Percentiles rank a stretch among this genome's conserved stretches.
Conservation (phyloP, 495 filamentous ascomycete species). For the Letharia lupina region DNA sequence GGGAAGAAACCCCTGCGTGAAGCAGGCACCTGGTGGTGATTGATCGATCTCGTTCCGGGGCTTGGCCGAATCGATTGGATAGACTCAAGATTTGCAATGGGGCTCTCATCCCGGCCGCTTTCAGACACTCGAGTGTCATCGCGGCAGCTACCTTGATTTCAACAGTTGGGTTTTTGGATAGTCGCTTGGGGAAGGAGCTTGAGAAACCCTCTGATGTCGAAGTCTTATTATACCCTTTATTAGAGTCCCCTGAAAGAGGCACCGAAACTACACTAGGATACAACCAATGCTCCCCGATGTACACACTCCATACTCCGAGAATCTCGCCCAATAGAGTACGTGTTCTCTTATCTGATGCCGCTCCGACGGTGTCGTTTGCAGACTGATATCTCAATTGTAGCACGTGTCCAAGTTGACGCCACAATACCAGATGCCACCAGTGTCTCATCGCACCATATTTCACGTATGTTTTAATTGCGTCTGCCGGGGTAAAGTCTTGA, state of each 20-base stretch:
- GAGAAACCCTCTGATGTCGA: neutral
- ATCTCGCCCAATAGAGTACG: conserved; percentile 3
- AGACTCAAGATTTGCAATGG: neutral
- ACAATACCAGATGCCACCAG: conserved; percentile 20
- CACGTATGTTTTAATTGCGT: conserved; percentile 15
- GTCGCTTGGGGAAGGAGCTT: neutral
- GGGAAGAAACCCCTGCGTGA: neutral
- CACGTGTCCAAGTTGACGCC: conserved; percentile 14
- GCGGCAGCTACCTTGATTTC: neutral
- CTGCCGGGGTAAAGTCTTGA: conserved; percentile 6
- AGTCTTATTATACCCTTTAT: neutral
- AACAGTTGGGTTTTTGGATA: neutral
- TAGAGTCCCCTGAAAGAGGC: neutral
- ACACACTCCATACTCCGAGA: conserved; percentile 8
- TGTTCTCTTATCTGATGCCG: neutral
- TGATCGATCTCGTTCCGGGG: neutral
- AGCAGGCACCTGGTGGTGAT: neutral
- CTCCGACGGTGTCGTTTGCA: neutral
- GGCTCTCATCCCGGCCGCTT: neutral
- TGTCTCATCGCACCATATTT: conserved; percentile 13
- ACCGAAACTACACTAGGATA: neutral
- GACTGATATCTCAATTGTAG: conserved; percentile 4
- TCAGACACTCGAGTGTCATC: neutral
- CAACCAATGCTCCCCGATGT: neutral
- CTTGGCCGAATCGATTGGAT: neutral